Evolutionary conservation across 768 basidiomycete species (phyloP).

Genomic region (Rhizopogon vinicolor): DNA sequence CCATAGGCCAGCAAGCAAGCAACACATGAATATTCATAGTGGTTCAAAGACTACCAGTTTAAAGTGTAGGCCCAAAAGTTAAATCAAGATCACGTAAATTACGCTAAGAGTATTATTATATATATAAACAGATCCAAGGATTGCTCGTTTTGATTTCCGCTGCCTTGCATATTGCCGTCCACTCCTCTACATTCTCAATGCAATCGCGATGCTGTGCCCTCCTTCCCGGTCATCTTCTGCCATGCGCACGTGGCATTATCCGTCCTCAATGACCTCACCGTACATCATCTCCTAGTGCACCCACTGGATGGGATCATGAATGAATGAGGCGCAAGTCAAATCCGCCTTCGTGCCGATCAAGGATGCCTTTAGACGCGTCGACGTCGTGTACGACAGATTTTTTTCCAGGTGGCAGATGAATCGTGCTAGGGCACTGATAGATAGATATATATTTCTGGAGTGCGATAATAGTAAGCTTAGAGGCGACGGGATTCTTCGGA

Average conservation of each 20-base stretch:
- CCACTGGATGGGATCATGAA: slow-evolving; percentile 38
- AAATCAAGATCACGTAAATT: background rate
- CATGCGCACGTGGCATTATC: background rate
- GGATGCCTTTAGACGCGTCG: slow-evolving; percentile 31
- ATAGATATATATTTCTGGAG: slow-evolving; percentile 19
- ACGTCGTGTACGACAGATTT: slow-evolving; percentile 32
- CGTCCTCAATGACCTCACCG: no score
- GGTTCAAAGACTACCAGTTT: background rate
- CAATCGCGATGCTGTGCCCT: background rate
- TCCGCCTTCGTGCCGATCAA: slow-evolving; percentile 26
- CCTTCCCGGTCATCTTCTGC: background rate
- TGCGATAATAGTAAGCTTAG: background rate
- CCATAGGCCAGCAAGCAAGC: no score
- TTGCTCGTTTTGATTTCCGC: background rate
- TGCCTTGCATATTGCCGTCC: background rate
- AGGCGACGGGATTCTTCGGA: background rate
- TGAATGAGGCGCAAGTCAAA: slow-evolving; percentile 17
- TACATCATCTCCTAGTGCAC: slow-evolving; percentile 25
- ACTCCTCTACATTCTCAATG: background rate
- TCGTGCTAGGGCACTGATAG: slow-evolving; percentile 25
- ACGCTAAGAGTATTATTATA: background rate
- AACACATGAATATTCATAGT: background rate
- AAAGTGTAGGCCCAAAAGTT: background rate
- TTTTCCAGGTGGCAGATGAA: slow-evolving; percentile 23
- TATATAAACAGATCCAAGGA: background rate